Evolutionary conservation across 2,329 filamentous ascomycete species (phyloP).

Genomic region (Phoma sp.): DNA sequence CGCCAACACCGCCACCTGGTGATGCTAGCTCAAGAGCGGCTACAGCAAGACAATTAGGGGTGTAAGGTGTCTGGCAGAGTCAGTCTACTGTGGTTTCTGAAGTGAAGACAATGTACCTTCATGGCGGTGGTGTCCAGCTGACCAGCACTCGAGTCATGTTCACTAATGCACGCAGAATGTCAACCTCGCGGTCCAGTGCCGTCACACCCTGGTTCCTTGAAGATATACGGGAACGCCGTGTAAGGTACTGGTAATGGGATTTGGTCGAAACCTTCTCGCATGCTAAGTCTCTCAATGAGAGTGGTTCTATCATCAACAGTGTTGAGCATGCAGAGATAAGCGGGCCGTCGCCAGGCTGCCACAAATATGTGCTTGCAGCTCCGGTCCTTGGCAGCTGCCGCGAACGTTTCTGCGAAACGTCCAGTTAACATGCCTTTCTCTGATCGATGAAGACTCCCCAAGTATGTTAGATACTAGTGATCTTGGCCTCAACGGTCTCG

Average conservation of each 20-base stretch:
- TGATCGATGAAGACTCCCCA: too few species aligned
- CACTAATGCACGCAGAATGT: background rate
- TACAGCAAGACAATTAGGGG: too few species aligned
- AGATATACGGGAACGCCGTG: background rate
- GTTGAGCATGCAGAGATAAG: background rate
- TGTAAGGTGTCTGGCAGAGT: too few species aligned
- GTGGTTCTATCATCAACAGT: background rate
- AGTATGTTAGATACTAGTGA: background rate
- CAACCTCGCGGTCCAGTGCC: too few species aligned
- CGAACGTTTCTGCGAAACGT: background rate
- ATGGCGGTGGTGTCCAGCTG: background rate
- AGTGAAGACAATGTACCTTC: background rate
- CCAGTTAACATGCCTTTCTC: background rate
- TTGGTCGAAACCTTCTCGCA: background rate
- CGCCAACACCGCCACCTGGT: background rate
- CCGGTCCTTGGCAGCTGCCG: background rate
- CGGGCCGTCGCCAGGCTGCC: background rate
- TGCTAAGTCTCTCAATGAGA: background rate
- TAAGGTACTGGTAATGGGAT: background rate
- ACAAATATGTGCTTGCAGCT: background rate
- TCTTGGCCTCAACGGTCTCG: background rate
- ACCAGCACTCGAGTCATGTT: background rate
- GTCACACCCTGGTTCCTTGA: background rate
- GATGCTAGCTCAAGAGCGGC: too few species aligned
- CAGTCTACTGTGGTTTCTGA: background rate